These are phyloP conservation scores for Acaromyces ingoldii DNA, from an alignment of 1,284 basidiomycete species.

Conservation along the genomic window DNA sequence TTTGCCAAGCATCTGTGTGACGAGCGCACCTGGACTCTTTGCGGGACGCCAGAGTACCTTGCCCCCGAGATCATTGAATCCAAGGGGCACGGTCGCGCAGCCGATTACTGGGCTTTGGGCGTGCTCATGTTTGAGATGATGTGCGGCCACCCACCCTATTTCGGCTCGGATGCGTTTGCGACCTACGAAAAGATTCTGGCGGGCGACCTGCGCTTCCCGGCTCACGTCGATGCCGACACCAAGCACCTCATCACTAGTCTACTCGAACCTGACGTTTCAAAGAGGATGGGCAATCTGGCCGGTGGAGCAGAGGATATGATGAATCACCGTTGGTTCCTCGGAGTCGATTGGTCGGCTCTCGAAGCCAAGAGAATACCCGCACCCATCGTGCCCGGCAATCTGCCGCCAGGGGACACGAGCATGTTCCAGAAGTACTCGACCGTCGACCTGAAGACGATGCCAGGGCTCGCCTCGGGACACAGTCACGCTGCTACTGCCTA, in stretches of 20 bases:
- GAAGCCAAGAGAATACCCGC: conserved; percentile 53
- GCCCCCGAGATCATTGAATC: conserved; percentile 40
- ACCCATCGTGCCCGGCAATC: conserved; percentile 56
- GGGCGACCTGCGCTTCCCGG: conserved; percentile 54
- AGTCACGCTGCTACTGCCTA: no score
- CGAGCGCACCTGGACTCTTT: conserved; percentile 54
- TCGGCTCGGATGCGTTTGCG: conserved; percentile 19
- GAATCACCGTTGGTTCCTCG: conserved; percentile 55
- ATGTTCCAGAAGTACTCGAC: no score
- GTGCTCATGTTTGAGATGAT: conserved; percentile 57
- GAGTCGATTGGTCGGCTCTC: conserved; percentile 55
- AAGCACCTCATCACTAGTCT: conserved; percentile 55
- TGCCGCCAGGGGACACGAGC: no score
- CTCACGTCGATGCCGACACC: conserved; percentile 54
- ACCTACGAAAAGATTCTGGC: conserved; percentile 53
- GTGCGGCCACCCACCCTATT: conserved; percentile 26
- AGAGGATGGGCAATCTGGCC: conserved; percentile 55
- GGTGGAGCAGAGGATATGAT: conserved; percentile 56
- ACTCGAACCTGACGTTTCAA: conserved; percentile 54
- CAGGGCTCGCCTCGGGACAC: no score
- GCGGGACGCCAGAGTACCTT: conserved; percentile 53
- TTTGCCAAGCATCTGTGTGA: conserved; percentile 56
- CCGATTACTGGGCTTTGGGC: conserved; percentile 58
- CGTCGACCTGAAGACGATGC: no score
- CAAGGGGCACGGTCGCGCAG: conserved; percentile 57